Evolutionary conservation across 768 basidiomycete genomes (phyloP), one percentile per base, ranked within the genome.

Genomic region (Boletus subparvulus): DNA sequence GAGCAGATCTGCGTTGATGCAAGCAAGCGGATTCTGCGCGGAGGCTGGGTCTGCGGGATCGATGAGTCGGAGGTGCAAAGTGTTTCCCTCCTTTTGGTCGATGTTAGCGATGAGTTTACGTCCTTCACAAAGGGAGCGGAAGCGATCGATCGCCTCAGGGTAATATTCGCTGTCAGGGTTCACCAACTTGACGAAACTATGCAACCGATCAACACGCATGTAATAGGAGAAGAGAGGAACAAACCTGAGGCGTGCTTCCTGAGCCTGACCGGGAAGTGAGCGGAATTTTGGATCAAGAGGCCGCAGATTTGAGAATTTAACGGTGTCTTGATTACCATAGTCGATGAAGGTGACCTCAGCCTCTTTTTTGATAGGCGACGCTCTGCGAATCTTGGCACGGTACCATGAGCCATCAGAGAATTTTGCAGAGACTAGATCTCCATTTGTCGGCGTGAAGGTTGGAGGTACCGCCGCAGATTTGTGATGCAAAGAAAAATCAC

Each of bases 351-450:
- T 87, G 35, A 99, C 88, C 70, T 97, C 92, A 7, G 93, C 94
- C 73, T 97, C 93, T 69, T 90, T 94, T 75, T 95, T 97, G 41
- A 91, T 64, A 5, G 92, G 84, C 44, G 92, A 95, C n/a, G 84
- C 76, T 21, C 91, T 82, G 50, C 90, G 88, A 58, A 98, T 87
- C 75, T 86, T 91, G 43, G 96, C 96, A 50, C 96, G 90, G 73
- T 98, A 98, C 97, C 96, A 99, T 47, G 87, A 78, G 9, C 92
- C 92, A 65, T 97, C 90, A 47, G 89, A 90, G 74, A 98, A 98
- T 68, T 94, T 94, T 17, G 94, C 96, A 13, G 92, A 93, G 17
- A 99, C 92, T 28, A 98, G 78, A 54, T 98, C 94, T 9, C 94
- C 94, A 19, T 81, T 84, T 67, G 84, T 86, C 1, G 96, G 96